These are phyloP conservation scores for Hydnomerulius pinastri DNA, from an alignment of 768 basidiomycete species.

Conservation along the genomic window DNA sequence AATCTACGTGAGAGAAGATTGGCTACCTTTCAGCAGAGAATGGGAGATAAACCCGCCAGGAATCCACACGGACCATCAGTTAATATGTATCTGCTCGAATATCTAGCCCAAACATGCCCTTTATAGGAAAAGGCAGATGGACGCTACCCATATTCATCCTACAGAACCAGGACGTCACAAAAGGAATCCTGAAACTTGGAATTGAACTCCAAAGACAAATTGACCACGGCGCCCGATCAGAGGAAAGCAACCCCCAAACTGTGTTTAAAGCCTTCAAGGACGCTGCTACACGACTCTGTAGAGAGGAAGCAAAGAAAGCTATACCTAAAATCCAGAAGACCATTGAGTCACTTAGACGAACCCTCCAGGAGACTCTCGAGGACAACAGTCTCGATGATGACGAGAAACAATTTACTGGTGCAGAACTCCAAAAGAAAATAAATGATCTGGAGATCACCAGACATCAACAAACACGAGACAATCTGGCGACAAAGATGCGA, in stretches of 20 bases:
- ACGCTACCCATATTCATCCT: conserved; percentile 3
- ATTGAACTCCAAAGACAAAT: not conserved
- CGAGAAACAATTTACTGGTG: not conserved
- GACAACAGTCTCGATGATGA: too few species aligned
- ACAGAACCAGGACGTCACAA: conserved; percentile 4
- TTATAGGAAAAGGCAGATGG: conserved; percentile 12
- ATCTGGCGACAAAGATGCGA: not conserved
- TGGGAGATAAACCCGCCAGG: not conserved
- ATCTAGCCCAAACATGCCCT: conserved; percentile 8
- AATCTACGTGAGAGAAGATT: not conserved
- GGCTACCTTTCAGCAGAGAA: not conserved
- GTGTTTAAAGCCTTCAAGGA: not conserved
- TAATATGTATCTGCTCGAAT: conserved; percentile 2
- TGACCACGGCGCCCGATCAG: not conserved
- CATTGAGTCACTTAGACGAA: not conserved
- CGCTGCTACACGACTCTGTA: not conserved
- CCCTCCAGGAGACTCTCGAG: not conserved
- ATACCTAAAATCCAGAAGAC: not conserved
- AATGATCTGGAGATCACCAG: too few species aligned
- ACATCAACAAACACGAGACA: conserved; percentile 9
- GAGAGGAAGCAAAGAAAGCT: not conserved
- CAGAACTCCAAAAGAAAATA: not conserved
- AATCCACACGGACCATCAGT: conserved; percentile 7
- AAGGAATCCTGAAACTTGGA: not conserved
- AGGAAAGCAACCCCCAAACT: not conserved